phyloP scores from a whole-genome alignment of 805 yeast species.

The Saturnispora hagleri region DNA sequence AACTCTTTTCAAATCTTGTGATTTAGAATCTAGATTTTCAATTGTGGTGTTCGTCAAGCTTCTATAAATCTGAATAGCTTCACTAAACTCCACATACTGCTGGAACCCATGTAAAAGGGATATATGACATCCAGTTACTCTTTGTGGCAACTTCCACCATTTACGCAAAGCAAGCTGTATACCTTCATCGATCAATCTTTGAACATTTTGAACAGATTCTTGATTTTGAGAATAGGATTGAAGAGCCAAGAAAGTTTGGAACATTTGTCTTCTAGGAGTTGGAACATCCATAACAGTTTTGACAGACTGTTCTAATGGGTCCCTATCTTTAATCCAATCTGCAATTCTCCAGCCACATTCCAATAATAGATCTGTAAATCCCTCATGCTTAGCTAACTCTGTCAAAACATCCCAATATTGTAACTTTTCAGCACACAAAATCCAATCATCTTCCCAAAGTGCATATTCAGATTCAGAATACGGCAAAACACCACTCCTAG shows the following conservation, averaged over 20 bases:
- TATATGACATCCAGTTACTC: slow-evolving; percentile 72
- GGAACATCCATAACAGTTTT: slow-evolving; percentile 98
- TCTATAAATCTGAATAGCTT: slow-evolving; percentile 89
- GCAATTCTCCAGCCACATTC: slow-evolving; percentile 99
- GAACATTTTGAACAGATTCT: slow-evolving; percentile 75
- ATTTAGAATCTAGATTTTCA: slow-evolving; percentile 82
- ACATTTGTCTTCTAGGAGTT: slow-evolving; percentile 91
- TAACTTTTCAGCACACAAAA: slow-evolving; percentile 87
- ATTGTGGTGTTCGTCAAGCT: slow-evolving; percentile 84
- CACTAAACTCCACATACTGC: slow-evolving; percentile 95
- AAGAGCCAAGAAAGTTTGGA: slow-evolving; percentile 85
- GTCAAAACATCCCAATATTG: slow-evolving; percentile 98
- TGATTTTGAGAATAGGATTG: slow-evolving; percentile 92
- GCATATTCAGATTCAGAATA: slow-evolving; percentile 93
- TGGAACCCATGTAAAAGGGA: slow-evolving; percentile 91
- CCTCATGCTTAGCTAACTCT: slow-evolving; percentile 95
- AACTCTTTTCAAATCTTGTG: slow-evolving; percentile 90
- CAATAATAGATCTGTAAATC: slow-evolving; percentile 86
- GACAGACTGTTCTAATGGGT: slow-evolving; percentile 87
- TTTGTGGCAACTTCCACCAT: slow-evolving; percentile 85
- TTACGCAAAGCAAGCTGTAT: slow-evolving; percentile 84
- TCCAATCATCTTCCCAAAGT: slow-evolving; percentile 99
- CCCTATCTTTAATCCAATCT: slow-evolving; percentile 94
- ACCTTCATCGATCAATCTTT: slow-evolving; percentile 89
- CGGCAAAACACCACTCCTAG: slow-evolving; percentile 90